Evolutionary conservation across 352 stramenopile species (phyloP).

Genomic region (Plasmopara halstedii): DNA sequence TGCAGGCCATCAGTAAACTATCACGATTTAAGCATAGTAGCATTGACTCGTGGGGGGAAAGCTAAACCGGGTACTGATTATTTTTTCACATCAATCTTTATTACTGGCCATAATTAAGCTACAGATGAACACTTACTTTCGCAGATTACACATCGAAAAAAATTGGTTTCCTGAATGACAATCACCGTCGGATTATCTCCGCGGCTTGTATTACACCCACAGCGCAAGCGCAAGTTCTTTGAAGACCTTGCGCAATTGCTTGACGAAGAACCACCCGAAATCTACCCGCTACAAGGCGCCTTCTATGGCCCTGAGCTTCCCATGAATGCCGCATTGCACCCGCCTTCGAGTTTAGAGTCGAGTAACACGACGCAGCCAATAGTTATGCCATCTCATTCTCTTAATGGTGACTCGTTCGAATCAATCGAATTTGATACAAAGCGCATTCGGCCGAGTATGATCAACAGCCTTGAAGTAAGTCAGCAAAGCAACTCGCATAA

Average conservation of each 20-base stretch:
- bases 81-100: too few species aligned
- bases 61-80: too few species aligned
- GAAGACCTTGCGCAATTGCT: slow-evolving; percentile 45
- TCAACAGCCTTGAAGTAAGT: slow-evolving; percentile 12
- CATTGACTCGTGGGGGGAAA: too few species aligned
- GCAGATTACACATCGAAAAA: too few species aligned
- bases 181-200: background rate
- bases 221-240: slow-evolving; percentile 79
- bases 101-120: too few species aligned
- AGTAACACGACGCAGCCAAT: slow-evolving; percentile 1
- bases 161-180: background rate
- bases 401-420: slow-evolving; percentile 36
- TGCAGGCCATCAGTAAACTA: too few species aligned
- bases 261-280: slow-evolving; percentile 24
- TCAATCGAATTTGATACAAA: slow-evolving; percentile 32
- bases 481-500: slow-evolving; percentile 33
- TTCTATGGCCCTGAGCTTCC: slow-evolving; percentile 24
- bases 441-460: slow-evolving; percentile 2
- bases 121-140: too few species aligned
- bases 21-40: too few species aligned
- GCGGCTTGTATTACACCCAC: slow-evolving; percentile 36
- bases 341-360: slow-evolving; percentile 4
- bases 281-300: slow-evolving; percentile 25
- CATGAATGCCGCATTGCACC: background rate
- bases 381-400: slow-evolving; percentile 12